phyloP scores from a whole-genome alignment of 352 stramenopile genomes.

The Phytophthora fragariaefolia region DNA sequence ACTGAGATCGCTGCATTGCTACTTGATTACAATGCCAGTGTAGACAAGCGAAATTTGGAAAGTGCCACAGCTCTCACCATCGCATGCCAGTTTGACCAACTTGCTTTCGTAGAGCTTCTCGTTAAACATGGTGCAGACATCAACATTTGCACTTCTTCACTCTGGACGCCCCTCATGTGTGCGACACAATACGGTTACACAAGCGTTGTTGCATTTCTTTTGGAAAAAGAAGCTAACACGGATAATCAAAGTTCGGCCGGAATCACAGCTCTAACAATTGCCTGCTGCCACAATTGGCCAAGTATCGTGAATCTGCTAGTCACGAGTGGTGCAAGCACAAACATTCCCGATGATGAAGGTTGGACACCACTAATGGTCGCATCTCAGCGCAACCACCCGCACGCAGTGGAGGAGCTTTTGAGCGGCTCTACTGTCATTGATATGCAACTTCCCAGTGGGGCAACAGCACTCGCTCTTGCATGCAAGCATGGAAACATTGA shows the following conservation, averaged over 20 bases:
- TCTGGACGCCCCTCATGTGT: background rate
- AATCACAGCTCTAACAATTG: background rate
- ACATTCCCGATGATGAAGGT: no score
- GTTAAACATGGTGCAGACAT: background rate
- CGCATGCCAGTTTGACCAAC: background rate
- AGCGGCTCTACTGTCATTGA: constrained; percentile 6
- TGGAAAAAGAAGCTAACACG: background rate
- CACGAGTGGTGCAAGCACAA: no score
- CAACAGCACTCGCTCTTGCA: background rate
- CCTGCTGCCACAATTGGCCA: background rate
- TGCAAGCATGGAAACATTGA: background rate
- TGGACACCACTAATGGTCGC: background rate
- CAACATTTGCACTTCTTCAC: background rate
- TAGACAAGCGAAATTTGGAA: no score
- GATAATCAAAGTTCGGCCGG: background rate
- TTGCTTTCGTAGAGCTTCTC: background rate
- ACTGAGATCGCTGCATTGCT: no score
- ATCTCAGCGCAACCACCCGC: background rate
- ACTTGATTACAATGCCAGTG: no score
- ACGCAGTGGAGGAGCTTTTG: constrained; percentile 4
- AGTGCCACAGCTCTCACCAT: no score
- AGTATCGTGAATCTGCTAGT: background rate
- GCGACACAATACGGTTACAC: background rate
- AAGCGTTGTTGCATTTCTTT: background rate
- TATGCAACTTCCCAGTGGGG: constrained; percentile 1